Percentiles rank a stretch among this genome's conserved stretches.
Conservation (phyloP, 345 rosid genomes). For the Populus davidiana region DNA sequence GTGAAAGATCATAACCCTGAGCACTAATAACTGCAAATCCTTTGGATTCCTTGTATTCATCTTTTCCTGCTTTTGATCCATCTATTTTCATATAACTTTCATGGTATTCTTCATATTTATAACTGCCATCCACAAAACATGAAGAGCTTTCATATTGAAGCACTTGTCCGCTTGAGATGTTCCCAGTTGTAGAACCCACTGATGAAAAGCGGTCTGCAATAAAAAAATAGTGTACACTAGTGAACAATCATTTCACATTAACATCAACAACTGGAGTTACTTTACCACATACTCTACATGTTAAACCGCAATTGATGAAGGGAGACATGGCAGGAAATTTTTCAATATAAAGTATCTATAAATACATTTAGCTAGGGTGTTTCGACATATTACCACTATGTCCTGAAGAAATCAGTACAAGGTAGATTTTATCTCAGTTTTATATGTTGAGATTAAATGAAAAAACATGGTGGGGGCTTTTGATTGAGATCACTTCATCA, state of each 20-base stretch:
- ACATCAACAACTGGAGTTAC: neutral
- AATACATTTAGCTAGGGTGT: too few relatives aligned
- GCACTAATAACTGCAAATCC: conserved; percentile 11
- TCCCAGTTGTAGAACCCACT: conserved; percentile 34
- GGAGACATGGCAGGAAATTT: too few relatives aligned
- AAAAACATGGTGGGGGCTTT: too few relatives aligned
- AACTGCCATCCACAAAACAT: conserved; percentile 42
- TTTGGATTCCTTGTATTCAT: conserved; percentile 39
- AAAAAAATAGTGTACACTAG: neutral
- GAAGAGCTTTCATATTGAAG: conserved; percentile 72
- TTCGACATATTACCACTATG: too few relatives aligned
- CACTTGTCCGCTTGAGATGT: conserved; percentile 53
- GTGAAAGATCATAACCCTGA: conserved; percentile 32
- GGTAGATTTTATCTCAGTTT: too few relatives aligned
- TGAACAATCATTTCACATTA: neutral
- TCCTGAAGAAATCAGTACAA: too few relatives aligned
- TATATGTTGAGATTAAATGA: too few relatives aligned
- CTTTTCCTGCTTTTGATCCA: conserved; percentile 36
- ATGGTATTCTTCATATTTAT: conserved; percentile 62
- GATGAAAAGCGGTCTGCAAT: conserved; percentile 51
- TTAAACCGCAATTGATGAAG: neutral
- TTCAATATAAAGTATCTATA: too few relatives aligned
- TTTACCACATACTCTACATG: neutral
- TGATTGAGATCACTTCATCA: too few relatives aligned
- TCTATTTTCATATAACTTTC: conserved; percentile 65